Evolutionary conservation across 169 alveolate genomes (phyloP).

Genomic region (Neospora caninum): DNA sequence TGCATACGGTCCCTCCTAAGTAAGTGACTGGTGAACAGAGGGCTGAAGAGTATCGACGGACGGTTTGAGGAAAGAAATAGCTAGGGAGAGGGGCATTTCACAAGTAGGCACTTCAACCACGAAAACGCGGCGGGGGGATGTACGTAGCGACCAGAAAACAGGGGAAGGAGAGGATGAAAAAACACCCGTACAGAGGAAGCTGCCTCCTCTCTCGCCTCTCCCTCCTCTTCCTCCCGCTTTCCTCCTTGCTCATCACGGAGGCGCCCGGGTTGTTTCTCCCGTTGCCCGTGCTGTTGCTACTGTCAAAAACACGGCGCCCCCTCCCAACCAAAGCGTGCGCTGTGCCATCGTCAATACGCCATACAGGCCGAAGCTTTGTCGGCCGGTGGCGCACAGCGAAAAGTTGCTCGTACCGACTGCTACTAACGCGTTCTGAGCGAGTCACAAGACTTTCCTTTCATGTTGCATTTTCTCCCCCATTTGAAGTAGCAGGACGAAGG

Average conservation of each 20-base stretch:
- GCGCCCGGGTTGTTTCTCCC: not conserved
- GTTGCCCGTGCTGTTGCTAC: not conserved
- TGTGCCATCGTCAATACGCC: too few relatives aligned
- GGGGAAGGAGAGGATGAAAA: not conserved
- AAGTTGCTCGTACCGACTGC: too few relatives aligned
- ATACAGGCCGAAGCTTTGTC: too few relatives aligned
- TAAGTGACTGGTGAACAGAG: not conserved
- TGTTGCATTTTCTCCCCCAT: too few relatives aligned
- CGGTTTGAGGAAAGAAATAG: not conserved
- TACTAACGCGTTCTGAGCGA: too few relatives aligned
- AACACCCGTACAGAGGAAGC: not conserved
- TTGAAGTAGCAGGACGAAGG: too few relatives aligned
- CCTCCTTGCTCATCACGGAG: not conserved
- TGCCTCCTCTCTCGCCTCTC: not conserved
- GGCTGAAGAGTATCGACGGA: not conserved
- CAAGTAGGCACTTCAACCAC: not conserved
- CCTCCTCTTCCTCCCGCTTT: not conserved
- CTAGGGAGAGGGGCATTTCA: not conserved
- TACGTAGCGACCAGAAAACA: not conserved
- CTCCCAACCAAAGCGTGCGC: too few relatives aligned
- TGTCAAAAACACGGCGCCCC: too few relatives aligned
- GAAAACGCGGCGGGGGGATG: not conserved
- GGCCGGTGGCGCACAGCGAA: too few relatives aligned
- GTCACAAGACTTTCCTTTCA: too few relatives aligned
- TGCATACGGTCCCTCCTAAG: not conserved